Base-by-base conservation (phyloP, 768 basidiomycete species). In the Punctularia strigosozonata region DNA sequence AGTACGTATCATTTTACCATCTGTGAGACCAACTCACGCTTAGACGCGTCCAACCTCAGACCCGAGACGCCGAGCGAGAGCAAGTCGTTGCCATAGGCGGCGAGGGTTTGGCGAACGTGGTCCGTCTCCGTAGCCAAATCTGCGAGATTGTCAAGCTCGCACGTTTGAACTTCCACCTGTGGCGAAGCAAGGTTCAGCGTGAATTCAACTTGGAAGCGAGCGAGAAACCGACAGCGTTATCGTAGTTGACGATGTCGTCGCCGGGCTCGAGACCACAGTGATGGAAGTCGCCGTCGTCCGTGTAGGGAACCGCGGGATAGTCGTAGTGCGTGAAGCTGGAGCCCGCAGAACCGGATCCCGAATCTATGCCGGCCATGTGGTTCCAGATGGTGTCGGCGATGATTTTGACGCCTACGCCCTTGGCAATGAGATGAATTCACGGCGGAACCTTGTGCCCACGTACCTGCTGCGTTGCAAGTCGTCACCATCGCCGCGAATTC, bases 401-500 rank as follows among this genome's bases (percentile, higher is more conserved):
- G 31, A 17, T 15, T 43, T 10, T n/a, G n/a, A n/a, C n/a, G n/a
- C n/a, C n/a, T n/a, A n/a, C n/a, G n/a, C n/a, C n/a, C n/a, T n/a
- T n/a, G n/a, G n/a, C n/a, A n/a, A n/a, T n/a, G n/a, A n/a, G n/a
- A n/a, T n/a, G n/a, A n/a, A n/a, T n/a, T n/a, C n/a, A n/a, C n/a
- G n/a, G n/a, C n/a, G n/a, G n/a, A n/a, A n/a, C n/a, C n/a, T n/a
- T n/a, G n/a, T n/a, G n/a, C n/a, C n/a, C n/a, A n/a, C n/a, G 76
- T 73, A n/a, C 73, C 73, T 14, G 70, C 74, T 14, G 56, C 46
- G 45, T 74, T 71, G 49, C 75, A 76, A 0, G 67, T 48, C 2
- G 50, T 44, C 17, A 76, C 51, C 75, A 77, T 57, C 36, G 39
- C 47, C n/a, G 24, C 6, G 30, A 37, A 43, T 23, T 43, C 24